These are phyloP conservation scores for Pyrrhoderma lamaoense DNA, from an alignment of 1,284 basidiomycete species.

Conservation along the genomic window DNA sequence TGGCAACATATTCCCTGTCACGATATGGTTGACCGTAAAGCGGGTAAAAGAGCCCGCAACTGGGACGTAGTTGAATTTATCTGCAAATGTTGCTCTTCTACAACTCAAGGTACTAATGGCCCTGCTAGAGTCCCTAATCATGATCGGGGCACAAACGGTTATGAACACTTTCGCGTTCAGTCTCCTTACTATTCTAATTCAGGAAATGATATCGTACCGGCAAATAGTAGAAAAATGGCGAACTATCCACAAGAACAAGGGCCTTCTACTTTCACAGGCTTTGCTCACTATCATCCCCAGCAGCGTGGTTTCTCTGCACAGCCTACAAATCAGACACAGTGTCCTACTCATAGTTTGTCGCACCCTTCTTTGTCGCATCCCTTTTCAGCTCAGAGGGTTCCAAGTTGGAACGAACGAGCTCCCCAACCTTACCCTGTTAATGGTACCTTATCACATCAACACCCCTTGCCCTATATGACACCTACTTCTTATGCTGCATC, in stretches of 20 bases:
- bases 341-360: not conserved
- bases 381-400: not conserved
- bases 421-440: no score
- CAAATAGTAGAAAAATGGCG: not conserved
- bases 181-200: no score
- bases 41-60: constrained; percentile 54
- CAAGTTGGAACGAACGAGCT: not conserved
- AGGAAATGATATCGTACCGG: not conserved
- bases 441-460: not conserved
- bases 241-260: not conserved
- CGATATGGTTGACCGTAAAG: constrained; percentile 50
- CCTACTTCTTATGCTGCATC: no score
- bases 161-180: no score
- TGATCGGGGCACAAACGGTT: no score
- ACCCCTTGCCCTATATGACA: not conserved
- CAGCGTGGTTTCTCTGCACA: constrained; percentile 34
- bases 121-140: not conserved
- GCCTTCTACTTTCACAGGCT: constrained; percentile 27
- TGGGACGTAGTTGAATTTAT: constrained; percentile 63
- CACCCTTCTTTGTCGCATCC: not conserved
- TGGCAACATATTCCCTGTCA: constrained; percentile 85
- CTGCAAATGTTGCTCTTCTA: constrained; percentile 8
- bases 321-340: constrained; percentile 18
- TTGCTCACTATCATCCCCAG: constrained; percentile 46
- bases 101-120: not conserved